Percentiles rank a stretch among this genome's conserved stretches.
phyloP scores from a whole-genome alignment of 2,329 filamentous ascomycete genomes.

The Exophiala mesophila region DNA sequence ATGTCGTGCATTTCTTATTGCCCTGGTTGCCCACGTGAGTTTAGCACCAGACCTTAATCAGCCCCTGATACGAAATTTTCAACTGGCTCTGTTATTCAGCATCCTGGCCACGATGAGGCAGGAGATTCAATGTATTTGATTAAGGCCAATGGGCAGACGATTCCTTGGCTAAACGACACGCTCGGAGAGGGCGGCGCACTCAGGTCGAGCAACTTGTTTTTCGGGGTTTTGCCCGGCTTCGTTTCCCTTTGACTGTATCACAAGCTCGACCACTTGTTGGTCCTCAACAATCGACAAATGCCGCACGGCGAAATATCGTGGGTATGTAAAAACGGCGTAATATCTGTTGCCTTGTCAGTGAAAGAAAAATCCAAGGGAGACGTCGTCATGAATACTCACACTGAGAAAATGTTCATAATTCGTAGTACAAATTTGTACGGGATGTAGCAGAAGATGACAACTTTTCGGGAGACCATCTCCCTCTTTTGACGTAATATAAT shows the following conservation, averaged over 20 bases:
- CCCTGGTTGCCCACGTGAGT: too few relatives aligned
- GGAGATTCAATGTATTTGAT: too few relatives aligned
- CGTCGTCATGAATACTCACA: slow-evolving; percentile 37
- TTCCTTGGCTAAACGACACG: too few relatives aligned
- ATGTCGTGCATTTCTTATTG: too few relatives aligned
- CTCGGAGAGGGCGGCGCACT: too few relatives aligned
- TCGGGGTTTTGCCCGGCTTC: too few relatives aligned
- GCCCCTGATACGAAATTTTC: too few relatives aligned
- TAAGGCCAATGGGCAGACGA: too few relatives aligned
- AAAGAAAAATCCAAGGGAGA: background rate
- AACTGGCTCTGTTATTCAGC: too few relatives aligned
- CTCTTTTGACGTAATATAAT: slow-evolving; percentile 30
- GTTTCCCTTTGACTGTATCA: slow-evolving; percentile 4
- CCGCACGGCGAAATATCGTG: slow-evolving; percentile 42
- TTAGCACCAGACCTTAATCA: too few relatives aligned
- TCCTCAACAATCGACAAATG: slow-evolving; percentile 48
- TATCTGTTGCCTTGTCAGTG: background rate
- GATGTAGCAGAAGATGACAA: slow-evolving; percentile 41
- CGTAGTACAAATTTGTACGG: slow-evolving; percentile 44
- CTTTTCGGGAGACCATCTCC: slow-evolving; percentile 38
- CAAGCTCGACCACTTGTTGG: slow-evolving; percentile 35
- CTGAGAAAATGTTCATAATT: slow-evolving; percentile 42
- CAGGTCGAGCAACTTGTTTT: too few relatives aligned
- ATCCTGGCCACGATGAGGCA: too few relatives aligned
- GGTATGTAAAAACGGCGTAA: slow-evolving; percentile 30